phyloP scores from a whole-genome alignment of 352 stramenopile genomes.

The Pythium angustatum region DNA sequence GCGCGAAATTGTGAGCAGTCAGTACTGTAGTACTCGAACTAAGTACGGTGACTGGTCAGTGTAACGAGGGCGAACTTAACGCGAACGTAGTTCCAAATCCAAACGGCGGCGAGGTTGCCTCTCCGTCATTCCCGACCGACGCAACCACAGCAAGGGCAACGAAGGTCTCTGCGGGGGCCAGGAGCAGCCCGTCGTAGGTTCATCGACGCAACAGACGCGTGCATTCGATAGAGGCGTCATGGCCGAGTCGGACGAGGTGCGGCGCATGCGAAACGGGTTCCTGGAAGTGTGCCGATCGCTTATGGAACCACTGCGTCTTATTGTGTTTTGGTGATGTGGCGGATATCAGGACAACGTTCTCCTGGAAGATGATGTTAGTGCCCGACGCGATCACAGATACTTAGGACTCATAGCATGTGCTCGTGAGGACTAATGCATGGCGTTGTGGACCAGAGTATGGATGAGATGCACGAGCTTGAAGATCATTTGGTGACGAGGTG shows the following conservation, averaged over 20 bases:
- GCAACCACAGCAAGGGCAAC: not conserved
- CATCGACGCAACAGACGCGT: too few species aligned
- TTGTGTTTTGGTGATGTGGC: not conserved
- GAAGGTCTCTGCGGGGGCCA: not conserved
- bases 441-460: conserved; percentile 59
- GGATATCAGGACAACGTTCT: conserved; percentile 41
- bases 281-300: not conserved
- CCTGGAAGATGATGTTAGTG: conserved; percentile 49
- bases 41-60: conserved; percentile 17
- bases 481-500: conserved; percentile 56
- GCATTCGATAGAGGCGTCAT: conserved; percentile 24
- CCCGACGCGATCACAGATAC: not conserved
- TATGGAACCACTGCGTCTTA: not conserved
- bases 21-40: not conserved
- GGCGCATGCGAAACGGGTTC: not conserved
- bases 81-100: conserved; percentile 20
- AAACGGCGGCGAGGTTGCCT: conserved; percentile 23
- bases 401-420: not conserved
- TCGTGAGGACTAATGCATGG: not conserved
- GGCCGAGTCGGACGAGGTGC: conserved; percentile 59
- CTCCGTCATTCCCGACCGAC: conserved; percentile 10
- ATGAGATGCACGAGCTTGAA: conserved; percentile 68
- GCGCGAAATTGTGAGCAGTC: not conserved
- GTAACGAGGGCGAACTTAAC: conserved; percentile 13
- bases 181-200: not conserved